These are phyloP conservation scores for Pythium oligandrum DNA, from an alignment of 352 stramenopile genomes.

Conservation along the genomic window DNA sequence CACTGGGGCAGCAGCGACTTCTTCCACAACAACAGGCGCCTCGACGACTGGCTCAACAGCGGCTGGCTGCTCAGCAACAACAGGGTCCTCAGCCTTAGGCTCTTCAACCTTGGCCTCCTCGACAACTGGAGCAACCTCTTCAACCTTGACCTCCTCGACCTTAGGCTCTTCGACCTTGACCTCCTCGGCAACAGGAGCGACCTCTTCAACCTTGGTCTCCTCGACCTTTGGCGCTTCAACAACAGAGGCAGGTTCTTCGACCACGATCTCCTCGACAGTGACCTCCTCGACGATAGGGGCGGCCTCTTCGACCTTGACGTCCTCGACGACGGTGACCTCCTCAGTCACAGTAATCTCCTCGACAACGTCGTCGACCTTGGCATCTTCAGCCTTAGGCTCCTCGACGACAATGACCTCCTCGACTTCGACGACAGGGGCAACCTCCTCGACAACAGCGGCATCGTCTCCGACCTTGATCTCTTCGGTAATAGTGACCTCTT, in stretches of 20 bases:
- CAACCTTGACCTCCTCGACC: slow-evolving; percentile 4
- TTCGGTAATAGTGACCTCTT: slow-evolving; percentile 3
- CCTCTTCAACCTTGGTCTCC: neutral
- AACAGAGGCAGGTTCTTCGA: slow-evolving; percentile 9
- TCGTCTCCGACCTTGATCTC: slow-evolving; percentile 2
- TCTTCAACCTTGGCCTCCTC: slow-evolving; percentile 2
- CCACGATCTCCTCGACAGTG: slow-evolving; percentile 6
- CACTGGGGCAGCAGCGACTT: neutral
- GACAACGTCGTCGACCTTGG: too few relatives aligned
- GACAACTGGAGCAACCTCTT: slow-evolving; percentile 5
- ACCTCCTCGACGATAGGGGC: neutral
- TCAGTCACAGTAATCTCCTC: too few relatives aligned
- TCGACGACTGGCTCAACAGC: slow-evolving; percentile 12
- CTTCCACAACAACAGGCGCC: slow-evolving; percentile 23
- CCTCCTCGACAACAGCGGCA: slow-evolving; percentile 4
- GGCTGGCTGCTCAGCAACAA: neutral
- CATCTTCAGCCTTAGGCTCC: neutral
- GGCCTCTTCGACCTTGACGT: slow-evolving; percentile 5
- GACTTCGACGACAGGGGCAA: slow-evolving; percentile 13
- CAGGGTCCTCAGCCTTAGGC: slow-evolving; percentile 14
- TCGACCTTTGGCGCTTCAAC: neutral
- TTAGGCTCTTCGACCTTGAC: slow-evolving; percentile 4
- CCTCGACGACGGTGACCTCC: too few relatives aligned
- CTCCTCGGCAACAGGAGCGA: neutral
- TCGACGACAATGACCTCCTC: slow-evolving; percentile 1